Evolutionary conservation across 345 rosid species (phyloP).

Genomic region (Schrenkiella parvula): DNA sequence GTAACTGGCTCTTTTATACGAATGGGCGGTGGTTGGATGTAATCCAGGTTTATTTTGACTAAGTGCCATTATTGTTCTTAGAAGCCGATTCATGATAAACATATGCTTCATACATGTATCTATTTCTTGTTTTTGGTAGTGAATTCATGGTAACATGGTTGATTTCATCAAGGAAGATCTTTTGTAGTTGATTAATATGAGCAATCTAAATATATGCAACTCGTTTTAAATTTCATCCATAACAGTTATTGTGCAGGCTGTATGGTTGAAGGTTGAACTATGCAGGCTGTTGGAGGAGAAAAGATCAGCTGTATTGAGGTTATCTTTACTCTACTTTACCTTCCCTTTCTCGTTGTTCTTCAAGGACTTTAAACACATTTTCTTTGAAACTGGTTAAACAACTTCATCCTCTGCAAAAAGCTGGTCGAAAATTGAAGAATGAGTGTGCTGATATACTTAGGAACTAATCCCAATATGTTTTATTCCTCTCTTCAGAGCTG

Average conservation of each 20-base stretch:
- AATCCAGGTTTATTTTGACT: too few species aligned
- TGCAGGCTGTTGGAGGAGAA: conserved; percentile 83
- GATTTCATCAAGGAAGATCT: conserved; percentile 1
- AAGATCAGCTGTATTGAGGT: conserved; percentile 82
- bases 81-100: conserved; percentile 1
- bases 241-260: conserved; percentile 65
- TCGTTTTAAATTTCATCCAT: conserved; percentile 49
- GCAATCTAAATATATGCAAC: conserved; percentile 16
- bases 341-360: conserved; percentile 1
- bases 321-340: conserved; percentile 22
- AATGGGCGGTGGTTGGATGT: neutral
- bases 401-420: neutral
- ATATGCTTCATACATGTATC: neutral
- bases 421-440: neutral
- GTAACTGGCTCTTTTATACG: neutral
- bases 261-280: conserved; percentile 87
- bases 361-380: neutral
- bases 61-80: too few species aligned
- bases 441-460: neutral
- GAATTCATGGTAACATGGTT: neutral
- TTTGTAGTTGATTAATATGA: neutral
- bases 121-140: neutral
- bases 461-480: neutral
- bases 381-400: neutral
- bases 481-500: conserved; percentile 56